A percentile compares a stretch with the other conserved stretches of the same genome.
Conservation (phyloP, 2,329 filamentous ascomycete genomes). For the Pseudocercospora crystallina region DNA sequence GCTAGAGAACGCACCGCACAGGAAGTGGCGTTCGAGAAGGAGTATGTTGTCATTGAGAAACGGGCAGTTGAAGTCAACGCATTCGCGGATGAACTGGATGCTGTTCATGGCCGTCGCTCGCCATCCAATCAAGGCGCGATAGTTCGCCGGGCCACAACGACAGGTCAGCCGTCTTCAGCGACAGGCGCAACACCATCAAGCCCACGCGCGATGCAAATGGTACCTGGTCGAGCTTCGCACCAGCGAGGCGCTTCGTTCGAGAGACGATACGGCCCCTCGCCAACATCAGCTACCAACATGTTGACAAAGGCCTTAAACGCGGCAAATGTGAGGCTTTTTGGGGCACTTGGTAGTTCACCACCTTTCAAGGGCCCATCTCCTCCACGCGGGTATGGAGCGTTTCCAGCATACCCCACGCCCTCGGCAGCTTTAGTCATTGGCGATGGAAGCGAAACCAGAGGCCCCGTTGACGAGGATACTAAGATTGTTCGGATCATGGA, state of each 20-base stretch:
- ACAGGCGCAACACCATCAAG: conserved; percentile 66
- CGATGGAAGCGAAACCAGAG: conserved; percentile 59
- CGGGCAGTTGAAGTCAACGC: conserved; percentile 94
- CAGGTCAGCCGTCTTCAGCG: conserved; percentile 67
- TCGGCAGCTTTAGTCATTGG: conserved; percentile 62
- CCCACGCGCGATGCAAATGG: conserved; percentile 73
- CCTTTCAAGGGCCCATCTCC: conserved; percentile 67
- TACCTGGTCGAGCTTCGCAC: conserved; percentile 68
- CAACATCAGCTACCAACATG: conserved; percentile 80
- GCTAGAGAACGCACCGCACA: conserved; percentile 70
- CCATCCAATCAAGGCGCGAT: conserved; percentile 59
- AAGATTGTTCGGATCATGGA: conserved; percentile 79
- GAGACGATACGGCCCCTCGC: conserved; percentile 69
- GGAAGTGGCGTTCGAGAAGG: conserved; percentile 85
- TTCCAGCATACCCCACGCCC: conserved; percentile 77
- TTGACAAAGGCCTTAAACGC: conserved; percentile 94
- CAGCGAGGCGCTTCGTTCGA: conserved; percentile 80
- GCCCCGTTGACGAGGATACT: conserved; percentile 73
- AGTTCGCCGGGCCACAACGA: conserved; percentile 74
- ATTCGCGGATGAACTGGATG: conserved; percentile 89
- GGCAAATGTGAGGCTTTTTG: conserved; percentile 75
- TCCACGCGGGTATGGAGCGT: conserved; percentile 74
- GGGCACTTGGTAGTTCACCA: conserved; percentile 64
- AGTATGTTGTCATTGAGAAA: conserved; percentile 96
- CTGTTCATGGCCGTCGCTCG: conserved; percentile 54